phyloP scores from a whole-genome alignment of 2,329 filamentous ascomycete species.

The Calonectria hawksworthii region DNA sequence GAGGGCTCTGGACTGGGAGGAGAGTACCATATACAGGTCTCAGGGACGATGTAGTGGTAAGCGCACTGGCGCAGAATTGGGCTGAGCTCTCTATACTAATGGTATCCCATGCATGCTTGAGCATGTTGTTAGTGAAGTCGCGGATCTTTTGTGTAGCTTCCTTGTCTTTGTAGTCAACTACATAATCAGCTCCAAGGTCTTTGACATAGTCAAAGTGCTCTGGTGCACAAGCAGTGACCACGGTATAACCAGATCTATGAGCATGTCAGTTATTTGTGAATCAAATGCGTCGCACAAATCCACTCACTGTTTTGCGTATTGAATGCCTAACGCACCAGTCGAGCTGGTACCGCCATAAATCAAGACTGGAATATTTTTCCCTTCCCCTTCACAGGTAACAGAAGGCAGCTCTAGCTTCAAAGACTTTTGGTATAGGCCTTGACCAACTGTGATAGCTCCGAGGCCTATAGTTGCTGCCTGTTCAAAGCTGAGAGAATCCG shows the following conservation, averaged over 20 bases:
- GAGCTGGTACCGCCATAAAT: conserved; percentile 67
- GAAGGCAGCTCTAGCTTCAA: conserved; percentile 62
- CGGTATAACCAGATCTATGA: conserved; percentile 51
- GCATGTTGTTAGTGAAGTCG: conserved; percentile 33
- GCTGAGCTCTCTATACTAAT: conserved; percentile 19
- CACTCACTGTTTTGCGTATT: conserved; percentile 54
- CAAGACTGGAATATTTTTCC: conserved; percentile 55
- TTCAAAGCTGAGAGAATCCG: conserved; percentile 60
- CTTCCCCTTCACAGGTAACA: conserved; percentile 41
- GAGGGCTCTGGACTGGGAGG: conserved; percentile 20
- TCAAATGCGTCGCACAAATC: background rate
- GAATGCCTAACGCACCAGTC: conserved; percentile 66
- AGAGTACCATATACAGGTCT: conserved; percentile 19
- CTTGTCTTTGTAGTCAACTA: conserved; percentile 60
- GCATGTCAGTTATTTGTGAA: background rate
- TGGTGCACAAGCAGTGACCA: conserved; percentile 57
- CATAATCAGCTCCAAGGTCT: conserved; percentile 59
- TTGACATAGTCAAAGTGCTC: conserved; percentile 53
- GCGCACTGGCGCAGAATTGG: conserved; percentile 13
- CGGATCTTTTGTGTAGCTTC: conserved; percentile 44
- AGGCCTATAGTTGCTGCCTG: conserved; percentile 61
- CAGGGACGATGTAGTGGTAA: background rate
- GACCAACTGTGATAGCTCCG: conserved; percentile 55
- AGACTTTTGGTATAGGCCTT: conserved; percentile 58
- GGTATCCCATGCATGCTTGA: conserved; percentile 28